Base-by-base conservation (phyloP, 805 yeast genomes). In the Ogataea dorogensis region DNA sequence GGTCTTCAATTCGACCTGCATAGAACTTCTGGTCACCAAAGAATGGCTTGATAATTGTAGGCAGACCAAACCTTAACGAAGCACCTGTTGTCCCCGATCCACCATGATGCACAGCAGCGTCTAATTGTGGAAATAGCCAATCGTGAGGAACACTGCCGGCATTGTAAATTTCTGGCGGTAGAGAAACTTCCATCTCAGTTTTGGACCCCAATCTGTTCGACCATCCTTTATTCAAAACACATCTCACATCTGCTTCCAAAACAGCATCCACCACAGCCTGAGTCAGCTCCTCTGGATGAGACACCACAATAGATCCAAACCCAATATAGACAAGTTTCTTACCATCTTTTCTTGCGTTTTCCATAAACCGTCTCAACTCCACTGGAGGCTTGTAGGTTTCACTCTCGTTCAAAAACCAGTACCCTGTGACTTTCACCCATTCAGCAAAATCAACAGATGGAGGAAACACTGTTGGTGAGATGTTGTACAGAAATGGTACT, bases 81-180 rank as follows among this genome's bases (percentile, higher is more conserved):
- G 96, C 96, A 6, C 98, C 98, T 0, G 97, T 91, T 0, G 97
- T 86, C 2, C 98, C 98, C 0, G 95, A 82, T 0, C 98, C 98
- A 24, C 98, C 98, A 57, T 91, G 98, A 56, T 91, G 98, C 4
- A 91, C 96, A 0, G 95, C 95, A 0, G 91, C 96, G 61, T 91
- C 96, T 28, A 91, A 67, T 43, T 76, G 78, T 0, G 91, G 83
- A 61, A 91, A 91, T 23, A 91, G 64, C 98, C 98, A 91, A 55
- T 88, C 96, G 56, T 91, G 98, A 0, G 96, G 96, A 10, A 86
- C 68, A 7, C 80, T 56, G 2, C 93, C 93, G 5, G 86, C 65
- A 45, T 77, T 78, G 54, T 64, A 85, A 2, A 91, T 73, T 47
- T 78, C 79, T 0, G 67, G 63, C 1, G 96, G 96, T 10, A 86